Percentiles rank a stretch among this genome's conserved stretches.
phyloP scores from a whole-genome alignment of 2,329 filamentous ascomycete genomes.

The Fusarium pilosicola region DNA sequence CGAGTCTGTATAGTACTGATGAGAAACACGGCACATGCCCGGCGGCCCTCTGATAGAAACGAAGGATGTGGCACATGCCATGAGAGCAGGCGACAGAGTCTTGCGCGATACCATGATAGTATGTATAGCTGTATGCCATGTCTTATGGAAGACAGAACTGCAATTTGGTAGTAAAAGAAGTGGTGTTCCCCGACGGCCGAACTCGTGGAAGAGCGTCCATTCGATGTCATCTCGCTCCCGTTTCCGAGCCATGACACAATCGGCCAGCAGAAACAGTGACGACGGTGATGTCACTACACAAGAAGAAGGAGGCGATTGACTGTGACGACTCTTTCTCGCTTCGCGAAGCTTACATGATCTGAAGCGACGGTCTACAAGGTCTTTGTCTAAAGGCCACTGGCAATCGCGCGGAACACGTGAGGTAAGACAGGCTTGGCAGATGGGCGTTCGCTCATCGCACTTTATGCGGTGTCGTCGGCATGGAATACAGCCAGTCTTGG shows the following conservation, averaged over 20 bases:
- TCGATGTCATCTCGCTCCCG: background rate
- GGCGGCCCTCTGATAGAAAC: background rate
- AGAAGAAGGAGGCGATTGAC: background rate
- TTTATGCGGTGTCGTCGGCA: background rate
- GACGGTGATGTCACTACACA: too few relatives aligned
- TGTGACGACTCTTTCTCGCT: accelerated
- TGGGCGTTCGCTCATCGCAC: background rate
- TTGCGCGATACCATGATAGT: background rate
- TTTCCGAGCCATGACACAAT: background rate
- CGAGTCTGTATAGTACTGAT: background rate
- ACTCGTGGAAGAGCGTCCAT: background rate
- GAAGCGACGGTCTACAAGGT: background rate
- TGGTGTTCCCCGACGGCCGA: background rate
- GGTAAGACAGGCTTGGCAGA: background rate
- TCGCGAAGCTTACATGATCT: background rate
- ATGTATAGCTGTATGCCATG: background rate
- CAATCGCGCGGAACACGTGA: background rate
- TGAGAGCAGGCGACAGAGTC: background rate
- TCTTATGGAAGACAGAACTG: background rate
- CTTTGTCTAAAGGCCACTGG: background rate
- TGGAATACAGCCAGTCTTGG: background rate
- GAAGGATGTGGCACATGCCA: background rate
- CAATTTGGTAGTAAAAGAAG: background rate
- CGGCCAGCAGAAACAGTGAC: background rate
- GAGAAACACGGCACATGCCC: background rate